These are phyloP conservation scores for Sporisorium scitamineum DNA, from an alignment of 1,284 basidiomycete genomes.

Conservation along the genomic window DNA sequence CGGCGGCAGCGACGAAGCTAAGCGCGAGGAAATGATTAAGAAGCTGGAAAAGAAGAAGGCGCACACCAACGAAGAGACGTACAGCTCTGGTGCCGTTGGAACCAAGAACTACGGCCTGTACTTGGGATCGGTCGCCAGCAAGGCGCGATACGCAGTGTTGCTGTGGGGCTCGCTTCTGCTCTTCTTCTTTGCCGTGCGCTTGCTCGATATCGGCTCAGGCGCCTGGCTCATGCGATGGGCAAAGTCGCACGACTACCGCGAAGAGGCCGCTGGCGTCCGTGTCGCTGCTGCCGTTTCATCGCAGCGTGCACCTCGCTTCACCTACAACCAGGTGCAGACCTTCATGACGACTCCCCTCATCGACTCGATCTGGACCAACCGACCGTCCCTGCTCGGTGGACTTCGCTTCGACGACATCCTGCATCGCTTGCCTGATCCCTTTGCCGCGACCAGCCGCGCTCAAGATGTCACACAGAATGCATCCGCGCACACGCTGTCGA, in stretches of 20 bases:
- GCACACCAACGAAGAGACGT: conserved; percentile 64
- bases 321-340: conserved; percentile 27
- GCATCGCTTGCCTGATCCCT: conserved; percentile 18
- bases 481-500: background rate
- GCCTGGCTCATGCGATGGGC: conserved; percentile 68
- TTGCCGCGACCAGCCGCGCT: background rate
- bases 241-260: conserved; percentile 54
- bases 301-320: conserved; percentile 10
- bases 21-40: conserved; percentile 57
- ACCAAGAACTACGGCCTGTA: conserved; percentile 63
- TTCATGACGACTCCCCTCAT: conserved; percentile 46
- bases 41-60: conserved; percentile 57
- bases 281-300: conserved; percentile 9
- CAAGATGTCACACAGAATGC: background rate
- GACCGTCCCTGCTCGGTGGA: conserved; percentile 20
- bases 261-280: conserved; percentile 10
- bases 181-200: conserved; percentile 57
- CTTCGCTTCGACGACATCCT: conserved; percentile 22
- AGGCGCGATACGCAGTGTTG: conserved; percentile 32
- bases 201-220: conserved; percentile 58
- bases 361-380: conserved; percentile 36
- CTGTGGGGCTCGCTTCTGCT: conserved; percentile 58
- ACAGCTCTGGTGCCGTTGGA: conserved; percentile 59
- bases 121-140: conserved; percentile 52
- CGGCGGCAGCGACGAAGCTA: conserved; percentile 47